Base-by-base conservation (phyloP, 2,329 filamentous ascomycete species). In the Microcyclosporella mali region DNA sequence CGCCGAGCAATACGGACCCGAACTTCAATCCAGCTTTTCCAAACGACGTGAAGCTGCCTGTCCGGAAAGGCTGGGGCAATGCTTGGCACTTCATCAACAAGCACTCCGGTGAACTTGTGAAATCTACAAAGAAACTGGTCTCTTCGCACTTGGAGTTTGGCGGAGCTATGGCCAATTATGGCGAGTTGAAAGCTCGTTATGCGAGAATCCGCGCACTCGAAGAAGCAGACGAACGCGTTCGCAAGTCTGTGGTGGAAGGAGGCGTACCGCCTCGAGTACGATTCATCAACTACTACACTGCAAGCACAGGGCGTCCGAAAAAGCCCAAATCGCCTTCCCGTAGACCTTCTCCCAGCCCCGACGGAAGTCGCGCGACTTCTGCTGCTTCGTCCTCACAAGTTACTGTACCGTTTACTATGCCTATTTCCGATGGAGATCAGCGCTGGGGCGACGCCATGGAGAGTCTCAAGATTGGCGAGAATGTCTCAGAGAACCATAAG, bases 251-350 rank as follows among this genome's bases (percentile, higher is more conserved):
- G 33, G 63, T 58, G 1, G 44, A 52, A 21, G 46, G 41, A 11
- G 47, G 42, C 12, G 37, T 45, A 40, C 67, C 68, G 2, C 68
- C 70, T 2, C 72, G 82, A 40, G 77, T 92, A 9, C 76, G 88
- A 12, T 95, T 95, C 56, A 73, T 87, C 44, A 95, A 95, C 60
- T 95, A 94, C 62, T 95, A 90, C 60, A 94, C 88, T 1, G 77
- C 85, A n/a, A 88, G 85, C 52, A 83, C 84, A 8, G 88, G 88
- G 3, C 73, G 79, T 45, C 73, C 75, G 2, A 88, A 71, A 55
- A 68, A 66, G 50, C 61, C 64, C 4, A 67, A 67, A 45, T 60
- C 84, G 53, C 64, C 66, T 11, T 70, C 71, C 50, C 37, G 43
- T 10, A 43, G 48, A 12, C 15, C 19, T 6, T 53, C 49, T 30